phyloP scores from a whole-genome alignment of 73 alveolate species.

The Stentor coeruleus region DNA sequence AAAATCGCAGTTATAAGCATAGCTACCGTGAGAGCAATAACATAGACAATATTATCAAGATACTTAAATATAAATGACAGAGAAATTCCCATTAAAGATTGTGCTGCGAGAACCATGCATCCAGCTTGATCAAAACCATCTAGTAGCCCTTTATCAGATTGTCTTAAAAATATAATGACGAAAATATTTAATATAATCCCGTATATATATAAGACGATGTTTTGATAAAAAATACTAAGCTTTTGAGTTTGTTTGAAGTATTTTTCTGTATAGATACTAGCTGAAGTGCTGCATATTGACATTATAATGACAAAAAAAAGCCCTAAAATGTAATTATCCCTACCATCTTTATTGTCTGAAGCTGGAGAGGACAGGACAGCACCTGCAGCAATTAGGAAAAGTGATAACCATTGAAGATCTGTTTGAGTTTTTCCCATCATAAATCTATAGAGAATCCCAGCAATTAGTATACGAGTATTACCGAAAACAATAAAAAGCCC shows the following conservation, averaged over 20 bases:
- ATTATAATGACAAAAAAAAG: background rate
- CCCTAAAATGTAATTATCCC: slow-evolving; percentile 1
- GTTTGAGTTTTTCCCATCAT: slow-evolving; percentile 1
- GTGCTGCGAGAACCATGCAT: background rate
- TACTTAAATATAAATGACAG: slow-evolving; percentile 30
- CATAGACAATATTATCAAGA: slow-evolving; percentile 25
- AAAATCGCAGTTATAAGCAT: slow-evolving; percentile 26
- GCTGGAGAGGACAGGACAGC: slow-evolving; percentile 18
- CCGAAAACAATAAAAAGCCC: slow-evolving; percentile 23
- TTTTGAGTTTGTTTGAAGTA: background rate
- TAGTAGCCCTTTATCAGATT: background rate
- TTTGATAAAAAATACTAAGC: slow-evolving; percentile 17
- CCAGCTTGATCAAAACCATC: background rate
- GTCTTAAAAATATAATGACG: background rate
- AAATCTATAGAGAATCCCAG: slow-evolving; percentile 22
- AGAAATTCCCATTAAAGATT: slow-evolving; percentile 21
- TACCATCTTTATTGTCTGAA: background rate
- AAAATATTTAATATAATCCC: slow-evolving; percentile 13
- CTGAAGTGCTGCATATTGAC: background rate
- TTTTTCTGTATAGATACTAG: slow-evolving; percentile 14
- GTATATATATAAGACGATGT: background rate
- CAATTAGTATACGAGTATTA: background rate
- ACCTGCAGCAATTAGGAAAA: background rate
- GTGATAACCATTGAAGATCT: slow-evolving; percentile 31
- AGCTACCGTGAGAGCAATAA: slow-evolving; percentile 6